Percentiles rank a stretch among this genome's conserved stretches.
Evolutionary conservation across 805 yeast genomes (phyloP).

Genomic region (Priceomyces medius): DNA sequence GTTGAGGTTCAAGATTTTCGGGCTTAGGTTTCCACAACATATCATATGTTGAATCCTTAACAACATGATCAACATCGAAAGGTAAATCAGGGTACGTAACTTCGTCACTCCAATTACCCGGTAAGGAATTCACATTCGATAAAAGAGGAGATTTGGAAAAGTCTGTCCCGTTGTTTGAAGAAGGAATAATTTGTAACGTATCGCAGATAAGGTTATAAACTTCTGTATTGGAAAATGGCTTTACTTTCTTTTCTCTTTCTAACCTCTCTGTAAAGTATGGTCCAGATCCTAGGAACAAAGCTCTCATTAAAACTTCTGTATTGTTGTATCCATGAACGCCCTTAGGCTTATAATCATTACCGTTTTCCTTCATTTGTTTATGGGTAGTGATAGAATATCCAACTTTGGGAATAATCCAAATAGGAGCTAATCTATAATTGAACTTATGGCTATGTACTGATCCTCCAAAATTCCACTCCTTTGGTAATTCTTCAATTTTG

Average conservation of each 20-base stretch:
- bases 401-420: slow-evolving; percentile 81
- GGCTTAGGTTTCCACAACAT: slow-evolving; percentile 24
- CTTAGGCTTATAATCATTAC: slow-evolving; percentile 52
- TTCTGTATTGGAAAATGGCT: slow-evolving; percentile 72
- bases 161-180: slow-evolving; percentile 58
- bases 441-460: slow-evolving; percentile 32
- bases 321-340: slow-evolving; percentile 89
- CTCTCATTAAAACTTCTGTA: slow-evolving; percentile 76
- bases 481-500: slow-evolving; percentile 52
- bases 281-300: slow-evolving; percentile 76
- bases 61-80: slow-evolving; percentile 44
- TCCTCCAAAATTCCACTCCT: slow-evolving; percentile 57
- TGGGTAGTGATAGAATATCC: slow-evolving; percentile 75
- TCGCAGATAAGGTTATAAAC: slow-evolving; percentile 76
- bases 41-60: slow-evolving; percentile 55
- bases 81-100: slow-evolving; percentile 50
- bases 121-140: slow-evolving; percentile 26
- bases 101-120: slow-evolving; percentile 47
- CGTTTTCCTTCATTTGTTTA: slow-evolving; percentile 50
- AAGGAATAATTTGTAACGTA: slow-evolving; percentile 48
- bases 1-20: not conserved
- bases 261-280: slow-evolving; percentile 60
- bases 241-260: slow-evolving; percentile 28
- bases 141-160: slow-evolving; percentile 12
- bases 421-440: slow-evolving; percentile 70